Evolutionary conservation across 163 green algal genomes (phyloP).

Genomic region (Prototheca cutis): DNA sequence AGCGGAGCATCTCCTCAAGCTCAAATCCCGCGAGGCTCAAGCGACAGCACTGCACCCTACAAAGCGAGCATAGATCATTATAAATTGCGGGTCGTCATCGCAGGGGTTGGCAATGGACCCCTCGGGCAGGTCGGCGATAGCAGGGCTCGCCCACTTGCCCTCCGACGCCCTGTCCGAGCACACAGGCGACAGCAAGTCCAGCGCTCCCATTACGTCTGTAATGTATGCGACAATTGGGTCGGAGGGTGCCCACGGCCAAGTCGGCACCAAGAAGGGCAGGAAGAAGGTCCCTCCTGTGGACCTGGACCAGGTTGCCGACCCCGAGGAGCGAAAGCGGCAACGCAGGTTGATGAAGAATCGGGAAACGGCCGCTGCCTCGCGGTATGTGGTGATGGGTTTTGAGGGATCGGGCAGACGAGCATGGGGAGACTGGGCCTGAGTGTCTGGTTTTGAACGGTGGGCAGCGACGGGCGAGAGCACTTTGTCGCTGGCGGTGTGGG

Average conservation of each 20-base stretch:
- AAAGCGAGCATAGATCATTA: not conserved
- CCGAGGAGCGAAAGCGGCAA: constrained; percentile 43
- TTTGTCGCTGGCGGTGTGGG: not conserved
- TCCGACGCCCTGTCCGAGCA: not conserved
- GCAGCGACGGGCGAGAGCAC: not conserved
- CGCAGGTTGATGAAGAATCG: constrained; percentile 52
- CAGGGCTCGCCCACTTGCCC: not conserved
- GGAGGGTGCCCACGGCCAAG: not conserved
- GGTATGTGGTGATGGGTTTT: not conserved
- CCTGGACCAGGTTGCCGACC: constrained; percentile 23
- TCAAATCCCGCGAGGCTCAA: too few species aligned
- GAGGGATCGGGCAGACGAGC: not conserved
- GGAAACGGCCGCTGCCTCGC: constrained; percentile 43
- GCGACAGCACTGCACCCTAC: not conserved
- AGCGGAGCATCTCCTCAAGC: too few species aligned
- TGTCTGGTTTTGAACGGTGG: not conserved
- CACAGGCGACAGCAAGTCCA: not conserved
- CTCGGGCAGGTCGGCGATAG: too few species aligned
- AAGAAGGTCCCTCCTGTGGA: constrained; percentile 3
- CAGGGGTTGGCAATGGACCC: too few species aligned
- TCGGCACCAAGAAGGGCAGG: not conserved
- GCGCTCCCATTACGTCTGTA: not conserved
- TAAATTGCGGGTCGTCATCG: not conserved
- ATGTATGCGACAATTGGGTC: not conserved
- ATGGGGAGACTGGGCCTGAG: not conserved